These are phyloP conservation scores for Falciphora oryzae DNA, from an alignment of 2,329 filamentous ascomycete species.

Conservation along the genomic window DNA sequence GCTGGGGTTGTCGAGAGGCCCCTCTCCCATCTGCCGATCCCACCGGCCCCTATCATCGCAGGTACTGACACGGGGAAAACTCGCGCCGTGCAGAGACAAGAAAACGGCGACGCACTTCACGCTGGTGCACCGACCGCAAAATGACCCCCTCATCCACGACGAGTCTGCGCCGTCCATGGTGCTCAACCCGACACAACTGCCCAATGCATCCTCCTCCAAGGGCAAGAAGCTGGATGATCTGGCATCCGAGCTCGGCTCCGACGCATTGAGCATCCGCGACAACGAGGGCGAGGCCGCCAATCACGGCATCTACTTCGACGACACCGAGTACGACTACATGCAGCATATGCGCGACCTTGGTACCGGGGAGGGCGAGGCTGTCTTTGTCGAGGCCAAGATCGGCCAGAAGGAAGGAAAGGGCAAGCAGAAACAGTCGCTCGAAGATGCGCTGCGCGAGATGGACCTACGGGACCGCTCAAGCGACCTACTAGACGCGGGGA, in stretches of 20 bases:
- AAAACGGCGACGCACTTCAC: constrained; percentile 89
- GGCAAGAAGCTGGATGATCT: constrained; percentile 71
- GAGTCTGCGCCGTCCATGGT: constrained; percentile 83
- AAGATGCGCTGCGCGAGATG: constrained; percentile 69
- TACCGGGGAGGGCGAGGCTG: constrained; percentile 63
- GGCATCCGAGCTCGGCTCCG: constrained; percentile 65
- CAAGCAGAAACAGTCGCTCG: constrained; percentile 71
- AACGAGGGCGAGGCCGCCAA: constrained; percentile 97
- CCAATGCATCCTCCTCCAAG: constrained; percentile 37
- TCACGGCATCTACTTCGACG: constrained; percentile 91
- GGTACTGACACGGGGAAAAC: constrained; percentile 2
- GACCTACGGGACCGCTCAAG: constrained; percentile 48
- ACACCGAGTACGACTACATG: constrained; percentile 98
- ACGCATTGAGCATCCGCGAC: constrained; percentile 59
- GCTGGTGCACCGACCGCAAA: constrained; percentile 91
- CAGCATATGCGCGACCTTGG: constrained; percentile 93
- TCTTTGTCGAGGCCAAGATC: constrained; percentile 73
- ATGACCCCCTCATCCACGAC: constrained; percentile 96
- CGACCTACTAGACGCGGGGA: constrained; percentile 64
- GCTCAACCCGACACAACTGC: constrained; percentile 60
- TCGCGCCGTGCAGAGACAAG: constrained; percentile 55
- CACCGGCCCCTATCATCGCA: not conserved
- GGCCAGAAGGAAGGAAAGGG: constrained; percentile 53
- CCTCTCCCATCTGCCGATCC: constrained; percentile 10
- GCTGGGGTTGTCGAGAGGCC: not conserved